Base-by-base conservation (phyloP, 1,284 basidiomycete species). In the Phlebopus sp. region DNA sequence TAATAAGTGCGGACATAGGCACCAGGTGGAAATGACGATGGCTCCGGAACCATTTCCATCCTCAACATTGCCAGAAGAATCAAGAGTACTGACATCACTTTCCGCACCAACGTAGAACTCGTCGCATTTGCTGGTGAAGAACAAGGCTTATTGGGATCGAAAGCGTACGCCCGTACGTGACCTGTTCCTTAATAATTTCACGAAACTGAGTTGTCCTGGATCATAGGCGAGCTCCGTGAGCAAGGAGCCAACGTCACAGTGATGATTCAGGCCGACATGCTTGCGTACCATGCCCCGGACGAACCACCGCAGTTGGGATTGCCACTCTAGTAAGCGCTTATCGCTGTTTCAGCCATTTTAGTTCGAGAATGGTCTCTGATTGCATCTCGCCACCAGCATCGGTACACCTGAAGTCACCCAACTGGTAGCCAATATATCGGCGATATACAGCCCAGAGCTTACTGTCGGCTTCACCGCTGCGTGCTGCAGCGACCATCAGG, bases 231-330 rank as follows among this genome's bases (percentile, higher is more conserved):
- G 60, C 57, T 89, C 59, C 73, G 78, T 45, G 67, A 68, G 36
- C 66, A 67, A 19, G 71, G 79, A 51, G 82, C 81, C 15, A 86
- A 90, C 54, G 71, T 94, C 39, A 81, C 84, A 2, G 66, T 93
- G 34, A 89, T 93, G 78, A 75, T 94, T 47, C 92, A 94, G 65
- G 88, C 88, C 1, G 92, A 95, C 59, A 94, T 94, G 91, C 75
- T 90, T 39, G 92, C 79, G 0, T 93, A 92, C 63, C 88, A 81
- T 49, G 81, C 73, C 27, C 79, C 75, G 11, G 78, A 75, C 34
- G 92, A 94, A 68, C 86, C 89, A 23, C 65, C 79, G 4, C 91
- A 94, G 63, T 77, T 94, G 6, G 91, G 86, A 25, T 75, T 93
- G 35, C 90, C 83, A 10, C 69, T 74, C n/a, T 46, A 51, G 84